Base-by-base conservation (phyloP, 352 stramenopile genomes). In the Phytophthora crassamura region DNA sequence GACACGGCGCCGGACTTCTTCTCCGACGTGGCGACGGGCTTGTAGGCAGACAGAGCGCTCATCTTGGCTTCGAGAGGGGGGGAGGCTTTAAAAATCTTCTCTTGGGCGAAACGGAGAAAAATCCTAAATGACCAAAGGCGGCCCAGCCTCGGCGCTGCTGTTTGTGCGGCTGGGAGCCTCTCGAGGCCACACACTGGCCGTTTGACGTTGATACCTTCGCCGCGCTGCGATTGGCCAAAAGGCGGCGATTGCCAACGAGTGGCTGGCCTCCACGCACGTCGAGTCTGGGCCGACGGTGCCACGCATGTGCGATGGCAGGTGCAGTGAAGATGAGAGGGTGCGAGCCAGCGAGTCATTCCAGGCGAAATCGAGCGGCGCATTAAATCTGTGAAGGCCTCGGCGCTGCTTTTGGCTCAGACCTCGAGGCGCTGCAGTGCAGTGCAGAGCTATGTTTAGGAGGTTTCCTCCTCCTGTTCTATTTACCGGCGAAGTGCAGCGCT, bases 21-120 rank as follows among this genome's bases (percentile, higher is more conserved):
- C 33, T 91, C 82, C 42, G 87, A 89, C 20, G 86, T 94, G 47
- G 85, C 85, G 36, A 94, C 60, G 47, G 87, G 87, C 82, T 92
- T 91, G 82, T 94, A 94, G 33, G 72, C 62, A 68, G 82, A 69
- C 46, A 92, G 61, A 49, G 79, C 82, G 77, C 83, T 92, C 86
- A 94, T 94, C 67, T 84, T 88, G 59, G 62, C 46, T 36, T 32
- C 14, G 41, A 40, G 39, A 22, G 42, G 39, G 42, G 53, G 60
- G 55, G 60, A 59, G 55, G 56, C 49, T 78, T 67, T 75, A 74
- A 74, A 69, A 78, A 58, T 72, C 64, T 81, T 88, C 75, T 77
- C 75, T 90, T 89, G 72, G 52, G 74, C 71, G 67, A 84, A 74
- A 78, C 74, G 81, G 75, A 88, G 85, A 82, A 90, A 91, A 91